phyloP scores from a whole-genome alignment of 75 land plant species.

The Pseudotsuga menziesii region DNA sequence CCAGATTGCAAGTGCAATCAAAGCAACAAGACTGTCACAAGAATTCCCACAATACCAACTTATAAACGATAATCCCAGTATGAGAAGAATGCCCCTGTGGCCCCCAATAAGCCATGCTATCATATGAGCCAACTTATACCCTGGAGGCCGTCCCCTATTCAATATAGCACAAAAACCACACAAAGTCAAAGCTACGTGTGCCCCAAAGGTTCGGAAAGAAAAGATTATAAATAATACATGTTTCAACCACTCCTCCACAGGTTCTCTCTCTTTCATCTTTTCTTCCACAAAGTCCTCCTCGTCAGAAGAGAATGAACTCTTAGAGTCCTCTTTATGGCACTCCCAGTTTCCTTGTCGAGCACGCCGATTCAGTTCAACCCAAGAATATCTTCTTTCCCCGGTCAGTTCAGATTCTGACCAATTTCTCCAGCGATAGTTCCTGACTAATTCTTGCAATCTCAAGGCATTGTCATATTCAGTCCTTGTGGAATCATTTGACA shows the following conservation, averaged over 20 bases:
- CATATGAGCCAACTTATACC: conserved; percentile 58
- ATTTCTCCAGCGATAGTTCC: conserved; percentile 19
- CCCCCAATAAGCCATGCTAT: conserved; percentile 79
- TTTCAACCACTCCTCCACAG: conserved; percentile 43
- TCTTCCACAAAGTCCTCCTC: conserved; percentile 9
- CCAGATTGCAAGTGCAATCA: conserved; percentile 63
- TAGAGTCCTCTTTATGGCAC: conserved; percentile 5
- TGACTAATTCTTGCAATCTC: conserved; percentile 23
- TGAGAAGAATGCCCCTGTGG: conserved; percentile 47
- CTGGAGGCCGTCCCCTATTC: conserved; percentile 43
- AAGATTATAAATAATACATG: conserved; percentile 44
- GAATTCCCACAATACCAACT: conserved; percentile 60
- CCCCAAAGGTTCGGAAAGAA: conserved; percentile 41
- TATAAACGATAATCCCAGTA: conserved; percentile 44
- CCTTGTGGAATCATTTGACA: conserved; percentile 58
- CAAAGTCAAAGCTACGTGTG: conserved; percentile 39
- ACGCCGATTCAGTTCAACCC: conserved; percentile 30
- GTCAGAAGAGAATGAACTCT: conserved; percentile 12
- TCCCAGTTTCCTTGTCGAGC: conserved; percentile 15
- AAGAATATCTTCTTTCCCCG: conserved; percentile 26
- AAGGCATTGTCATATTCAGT: conserved; percentile 42
- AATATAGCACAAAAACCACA: conserved; percentile 39
- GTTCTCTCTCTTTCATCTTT: conserved; percentile 19
- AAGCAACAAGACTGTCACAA: conserved; percentile 48
- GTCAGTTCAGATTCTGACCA: conserved; percentile 28